phyloP scores from a whole-genome alignment of 192 early-diverging fungal species.

The Entomortierella beljakovae region DNA sequence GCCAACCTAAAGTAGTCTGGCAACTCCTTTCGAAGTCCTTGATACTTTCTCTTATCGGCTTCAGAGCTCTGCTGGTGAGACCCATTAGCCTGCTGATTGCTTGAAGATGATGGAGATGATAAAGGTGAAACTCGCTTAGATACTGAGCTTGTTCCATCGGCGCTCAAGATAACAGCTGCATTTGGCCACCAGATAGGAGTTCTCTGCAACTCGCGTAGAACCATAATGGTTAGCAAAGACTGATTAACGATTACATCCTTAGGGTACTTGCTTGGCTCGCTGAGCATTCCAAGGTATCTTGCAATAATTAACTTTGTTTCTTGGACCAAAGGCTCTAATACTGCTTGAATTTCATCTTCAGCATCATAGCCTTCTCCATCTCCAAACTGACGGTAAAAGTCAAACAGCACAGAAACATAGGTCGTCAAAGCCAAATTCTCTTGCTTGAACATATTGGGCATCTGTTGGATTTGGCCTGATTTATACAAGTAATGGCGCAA shows the following conservation, averaged over 20 bases:
- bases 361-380: conserved; percentile 55
- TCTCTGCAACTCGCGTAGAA: conserved; percentile 54
- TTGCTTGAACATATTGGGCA: conserved; percentile 94
- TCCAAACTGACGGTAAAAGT: conserved; percentile 68
- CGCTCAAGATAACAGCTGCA: conserved; percentile 19
- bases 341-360: conserved; percentile 47
- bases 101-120: conserved; percentile 19
- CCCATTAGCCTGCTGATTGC: conserved; percentile 11
- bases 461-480: conserved; percentile 86
- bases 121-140: conserved; percentile 21
- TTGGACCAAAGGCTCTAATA: conserved; percentile 54
- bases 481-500: conserved; percentile 85
- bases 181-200: conserved; percentile 57
- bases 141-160: not conserved
- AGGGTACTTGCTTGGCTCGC: conserved; percentile 54
- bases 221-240: conserved; percentile 58
- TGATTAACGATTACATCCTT: conserved; percentile 59
- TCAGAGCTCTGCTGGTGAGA: conserved; percentile 15
- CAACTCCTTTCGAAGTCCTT: conserved; percentile 51
- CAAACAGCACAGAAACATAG: conserved; percentile 78
- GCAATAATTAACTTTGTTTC: conserved; percentile 58
- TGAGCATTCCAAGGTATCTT: conserved; percentile 51
- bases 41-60: conserved; percentile 50
- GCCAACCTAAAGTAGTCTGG: conserved; percentile 57
- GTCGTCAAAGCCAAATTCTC: conserved; percentile 83